Base-by-base conservation (phyloP, 306 rosid species). In the Comarum palustre region DNA sequence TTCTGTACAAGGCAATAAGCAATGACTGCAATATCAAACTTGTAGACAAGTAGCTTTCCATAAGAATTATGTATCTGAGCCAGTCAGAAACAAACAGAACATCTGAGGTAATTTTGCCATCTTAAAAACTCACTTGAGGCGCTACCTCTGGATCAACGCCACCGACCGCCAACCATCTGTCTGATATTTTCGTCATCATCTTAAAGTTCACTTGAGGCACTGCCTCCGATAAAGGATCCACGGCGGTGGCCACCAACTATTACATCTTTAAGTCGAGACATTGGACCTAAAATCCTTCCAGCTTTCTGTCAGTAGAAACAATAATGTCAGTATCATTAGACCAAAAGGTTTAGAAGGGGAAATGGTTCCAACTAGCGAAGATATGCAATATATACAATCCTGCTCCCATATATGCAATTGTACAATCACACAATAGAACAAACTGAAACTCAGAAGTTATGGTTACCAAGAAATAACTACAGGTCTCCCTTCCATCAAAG, bases 211-310 rank as follows among this genome's bases (percentile, higher is more conserved):
- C 78, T 75, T 1, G 88, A 58, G 81, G 93, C 41, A 82, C 90
- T 79, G 79, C 86, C 87, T 78, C 84, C 77, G 77, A 88, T 75
- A 41, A 86, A 58, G 75, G 97, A 88, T 43, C 96, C 86, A 4
- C 86, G 93, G 24, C 90, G 88, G 15, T 91, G 83, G 58, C 96
- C 91, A 32, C 92, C 93, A 61, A 90, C 88, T 38, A 95, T 84
- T 75, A 82, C 90, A 31, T 88, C 96, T 82, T 95, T 95, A 76
- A 95, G 90, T 58, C 97, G 89, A 73, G 82, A 55, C 50, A 91
- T 86, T 66, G 97, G 93, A 68, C 84, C 89, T 55, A 91, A 78
- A 76, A 84, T 76, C 83, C 84, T 85, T 81, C 89, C 80, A 67
- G 86, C 76, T 43, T 75, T 90, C 99, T 91, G 85, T 39, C 69